These are phyloP conservation scores for Botryotinia convoluta DNA, from an alignment of 2,329 filamentous ascomycete genomes.

Conservation along the genomic window DNA sequence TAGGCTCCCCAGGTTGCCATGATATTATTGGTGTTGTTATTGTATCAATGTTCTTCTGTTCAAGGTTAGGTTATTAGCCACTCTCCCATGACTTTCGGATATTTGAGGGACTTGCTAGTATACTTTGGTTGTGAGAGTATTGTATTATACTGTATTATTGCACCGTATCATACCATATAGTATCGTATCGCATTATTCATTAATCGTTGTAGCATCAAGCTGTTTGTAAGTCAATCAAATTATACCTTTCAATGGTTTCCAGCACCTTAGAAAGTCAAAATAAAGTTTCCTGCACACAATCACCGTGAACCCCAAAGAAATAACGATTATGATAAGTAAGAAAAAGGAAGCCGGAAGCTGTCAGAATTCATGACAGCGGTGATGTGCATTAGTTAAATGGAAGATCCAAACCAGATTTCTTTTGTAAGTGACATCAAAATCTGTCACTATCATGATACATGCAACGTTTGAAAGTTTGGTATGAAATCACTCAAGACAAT, in stretches of 20 bases:
- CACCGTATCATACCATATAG: too few species aligned
- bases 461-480: background rate
- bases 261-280: conserved; percentile 10
- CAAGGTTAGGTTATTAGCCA: background rate
- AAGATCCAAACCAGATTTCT: background rate
- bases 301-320: background rate
- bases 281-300: background rate
- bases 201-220: background rate
- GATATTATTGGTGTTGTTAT: background rate
- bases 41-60: background rate
- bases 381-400: background rate
- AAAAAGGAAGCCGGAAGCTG: background rate
- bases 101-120: background rate
- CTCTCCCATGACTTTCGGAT: background rate
- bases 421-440: background rate
- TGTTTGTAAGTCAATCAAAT: background rate
- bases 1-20: conserved; percentile 31
- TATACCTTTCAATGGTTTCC: conserved; percentile 4
- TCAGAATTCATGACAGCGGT: background rate
- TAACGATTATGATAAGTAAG: background rate
- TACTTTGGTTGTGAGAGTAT: background rate
- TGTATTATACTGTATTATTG: background rate
- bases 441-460: conserved; percentile 14
- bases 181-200: background rate
- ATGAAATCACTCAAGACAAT: background rate